Percentiles rank a stretch among this genome's conserved stretches.
Conservation (phyloP, 345 rosid genomes). For the Lumnitzera racemosa region DNA sequence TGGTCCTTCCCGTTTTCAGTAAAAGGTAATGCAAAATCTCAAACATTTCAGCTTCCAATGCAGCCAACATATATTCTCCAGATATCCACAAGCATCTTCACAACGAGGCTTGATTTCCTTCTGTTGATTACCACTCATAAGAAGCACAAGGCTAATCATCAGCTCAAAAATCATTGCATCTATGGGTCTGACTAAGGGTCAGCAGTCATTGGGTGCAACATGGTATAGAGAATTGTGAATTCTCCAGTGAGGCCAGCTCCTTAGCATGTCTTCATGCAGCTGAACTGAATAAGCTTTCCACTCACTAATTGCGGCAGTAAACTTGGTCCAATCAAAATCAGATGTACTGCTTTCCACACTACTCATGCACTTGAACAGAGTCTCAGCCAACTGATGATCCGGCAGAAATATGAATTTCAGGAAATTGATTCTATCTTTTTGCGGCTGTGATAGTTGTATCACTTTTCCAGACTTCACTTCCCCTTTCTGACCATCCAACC, state of each 20-base stretch:
- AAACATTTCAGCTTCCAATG: too few relatives aligned
- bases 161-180: neutral
- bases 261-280: constrained; percentile 33
- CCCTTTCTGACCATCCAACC: constrained; percentile 7
- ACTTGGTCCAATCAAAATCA: constrained; percentile 28
- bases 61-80: too few relatives aligned
- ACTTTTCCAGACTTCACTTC: constrained; percentile 15
- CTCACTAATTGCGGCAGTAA: constrained; percentile 30
- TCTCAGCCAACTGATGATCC: constrained; percentile 32
- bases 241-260: constrained; percentile 62
- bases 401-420: constrained; percentile 27
- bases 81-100: too few relatives aligned
- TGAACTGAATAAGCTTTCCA: constrained; percentile 43
- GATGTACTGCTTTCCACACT: constrained; percentile 5
- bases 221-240: constrained; percentile 32
- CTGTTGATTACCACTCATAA: too few relatives aligned
- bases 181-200: neutral
- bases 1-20: too few relatives aligned
- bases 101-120: too few relatives aligned
- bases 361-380: constrained; percentile 13
- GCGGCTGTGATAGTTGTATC: constrained; percentile 28
- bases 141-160: neutral
- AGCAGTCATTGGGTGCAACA: constrained; percentile 11
- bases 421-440: constrained; percentile 25
- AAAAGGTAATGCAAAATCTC: too few relatives aligned